Evolutionary conservation across 140 eudicot species (phyloP), one percentile per base, ranked within the genome.

Genomic region (Oenanthe javanica): DNA sequence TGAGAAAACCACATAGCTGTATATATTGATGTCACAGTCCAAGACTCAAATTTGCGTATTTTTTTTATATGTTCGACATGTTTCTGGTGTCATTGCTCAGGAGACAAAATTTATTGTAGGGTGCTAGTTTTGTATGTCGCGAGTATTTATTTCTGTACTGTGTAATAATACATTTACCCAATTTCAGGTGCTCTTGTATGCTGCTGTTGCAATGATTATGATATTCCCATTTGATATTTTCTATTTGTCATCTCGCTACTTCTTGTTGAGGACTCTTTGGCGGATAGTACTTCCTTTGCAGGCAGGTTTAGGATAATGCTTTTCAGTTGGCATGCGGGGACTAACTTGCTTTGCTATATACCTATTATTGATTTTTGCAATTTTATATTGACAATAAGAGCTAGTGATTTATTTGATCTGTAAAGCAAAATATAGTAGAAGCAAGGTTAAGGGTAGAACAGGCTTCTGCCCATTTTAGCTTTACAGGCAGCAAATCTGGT

Each of bases 221-320:
- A 90, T 95, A 72, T 95, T 89, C 84, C 99, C 99, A 23, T 95
- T 95, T 38, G 99, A 95, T 87, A 89, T 95, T 48, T 95, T 95
- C 83, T 88, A 89, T 88, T 86, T 95, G 85, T 92, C 99, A 19
- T 89, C 99, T 14, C 97, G 99, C 75, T 95, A 86, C 93, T 95
- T 88, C 89, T 84, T 95, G 52, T 75, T 95, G 84, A 89, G 88
- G 88, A 95, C 99, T 42, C 86, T 91, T 81, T 89, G 99, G 99
- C 88, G 97, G 81, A 92, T 95, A 84, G 87, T 86, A 45, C 85
- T 95, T 74, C 99, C 99, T 36, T 83, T 90, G 64, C 99, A 92
- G 97, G 99, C 85, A 91, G 89, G 97, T 88, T 70, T 82, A 91
- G 88, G 96, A 27, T 64, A 0, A 23, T 64, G 14, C 42, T 23